Evolutionary conservation across 768 basidiomycete species (phyloP).

Genomic region (Mycena haematopus): DNA sequence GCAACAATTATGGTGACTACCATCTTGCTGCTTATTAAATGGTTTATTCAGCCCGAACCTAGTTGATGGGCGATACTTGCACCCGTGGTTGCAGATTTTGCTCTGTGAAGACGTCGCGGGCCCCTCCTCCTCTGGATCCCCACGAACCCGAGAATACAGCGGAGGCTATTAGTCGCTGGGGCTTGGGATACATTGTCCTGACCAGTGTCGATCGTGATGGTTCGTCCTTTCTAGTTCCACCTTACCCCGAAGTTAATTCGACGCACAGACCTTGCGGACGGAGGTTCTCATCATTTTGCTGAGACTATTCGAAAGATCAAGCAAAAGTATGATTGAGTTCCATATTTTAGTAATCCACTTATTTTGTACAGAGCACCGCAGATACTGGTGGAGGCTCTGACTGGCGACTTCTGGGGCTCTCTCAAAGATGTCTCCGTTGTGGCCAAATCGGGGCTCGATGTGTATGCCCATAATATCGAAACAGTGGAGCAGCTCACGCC

Average conservation of each 20-base stretch:
- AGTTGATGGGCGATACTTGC: constrained; percentile 99
- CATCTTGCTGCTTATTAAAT: constrained; percentile 3
- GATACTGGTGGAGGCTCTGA: constrained; percentile 95
- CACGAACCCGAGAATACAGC: constrained; percentile 99
- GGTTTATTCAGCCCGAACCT: constrained; percentile 20
- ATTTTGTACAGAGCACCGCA: constrained; percentile 75
- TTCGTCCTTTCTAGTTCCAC: constrained; percentile 36
- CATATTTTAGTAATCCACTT: constrained; percentile 11
- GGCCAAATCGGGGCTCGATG: constrained; percentile 93
- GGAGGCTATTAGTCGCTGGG: constrained; percentile 98
- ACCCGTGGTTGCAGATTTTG: constrained; percentile 98
- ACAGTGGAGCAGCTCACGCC: constrained; percentile 95
- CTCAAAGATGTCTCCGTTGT: constrained; percentile 79
- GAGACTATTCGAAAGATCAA: constrained; percentile 96
- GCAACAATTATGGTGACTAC: constrained; percentile 94
- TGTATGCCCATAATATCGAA: constrained; percentile 98
- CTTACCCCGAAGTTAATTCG: background rate
- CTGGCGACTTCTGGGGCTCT: constrained; percentile 90
- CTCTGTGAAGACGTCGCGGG: constrained; percentile 90
- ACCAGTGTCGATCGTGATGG: constrained; percentile 98
- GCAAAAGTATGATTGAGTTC: constrained; percentile 68
- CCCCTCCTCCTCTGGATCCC: constrained; percentile 90
- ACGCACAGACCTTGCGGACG: constrained; percentile 82
- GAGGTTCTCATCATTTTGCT: constrained; percentile 93
- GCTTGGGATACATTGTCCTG: constrained; percentile 95